phyloP scores from a whole-genome alignment of 176 grass and related monocot genomes.

The Zoysia japonica region DNA sequence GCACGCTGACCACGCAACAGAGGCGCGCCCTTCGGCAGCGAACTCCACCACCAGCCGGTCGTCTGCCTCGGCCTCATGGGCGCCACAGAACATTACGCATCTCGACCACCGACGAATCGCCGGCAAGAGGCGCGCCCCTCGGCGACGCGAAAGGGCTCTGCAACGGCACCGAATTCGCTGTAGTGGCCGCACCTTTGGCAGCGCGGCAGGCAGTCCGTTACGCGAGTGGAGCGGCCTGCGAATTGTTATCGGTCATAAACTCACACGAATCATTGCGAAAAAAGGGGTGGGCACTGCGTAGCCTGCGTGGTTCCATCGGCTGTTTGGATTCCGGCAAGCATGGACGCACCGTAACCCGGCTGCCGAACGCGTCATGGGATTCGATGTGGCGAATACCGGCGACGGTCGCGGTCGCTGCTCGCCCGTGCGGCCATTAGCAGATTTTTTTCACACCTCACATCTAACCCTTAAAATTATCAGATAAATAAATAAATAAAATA shows the following conservation, averaged over 20 bases:
- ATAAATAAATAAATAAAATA: too few species aligned
- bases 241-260: not conserved
- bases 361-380: not conserved
- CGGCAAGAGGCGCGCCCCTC: not conserved
- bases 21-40: not conserved
- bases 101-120: not conserved
- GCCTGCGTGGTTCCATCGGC: not conserved
- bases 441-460: too few species aligned
- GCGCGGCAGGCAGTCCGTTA: not conserved
- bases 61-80: too few species aligned
- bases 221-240: not conserved
- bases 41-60: too few species aligned
- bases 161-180: not conserved
- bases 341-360: not conserved
- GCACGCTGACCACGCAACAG: not conserved
- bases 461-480: too few species aligned
- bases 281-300: not conserved
- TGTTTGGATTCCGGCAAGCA: not conserved
- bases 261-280: not conserved
- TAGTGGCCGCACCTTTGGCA: not conserved
- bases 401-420: not conserved
- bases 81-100: too few species aligned
- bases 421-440: too few species aligned
- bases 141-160: not conserved
- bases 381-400: not conserved